These are phyloP conservation scores for Fusarium pseudograminearum DNA, from an alignment of 2,329 filamentous ascomycete species.

Conservation along the genomic window DNA sequence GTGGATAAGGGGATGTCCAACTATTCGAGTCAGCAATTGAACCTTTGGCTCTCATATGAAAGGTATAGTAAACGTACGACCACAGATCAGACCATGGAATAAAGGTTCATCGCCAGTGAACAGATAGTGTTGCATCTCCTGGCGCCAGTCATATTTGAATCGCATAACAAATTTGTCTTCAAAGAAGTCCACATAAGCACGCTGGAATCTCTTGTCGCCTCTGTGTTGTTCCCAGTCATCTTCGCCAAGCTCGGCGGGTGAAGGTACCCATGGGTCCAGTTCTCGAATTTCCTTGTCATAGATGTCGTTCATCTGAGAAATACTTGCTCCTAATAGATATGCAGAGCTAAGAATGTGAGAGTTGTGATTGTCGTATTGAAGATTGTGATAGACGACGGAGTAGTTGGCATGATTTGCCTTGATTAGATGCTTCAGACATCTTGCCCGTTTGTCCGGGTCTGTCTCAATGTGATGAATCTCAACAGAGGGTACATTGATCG, in stretches of 20 bases:
- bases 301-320: conserved; percentile 78
- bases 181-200: conserved; percentile 94
- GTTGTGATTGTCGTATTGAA: conserved; percentile 84
- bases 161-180: conserved; percentile 85
- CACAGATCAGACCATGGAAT: conserved; percentile 82
- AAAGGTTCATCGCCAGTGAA: conserved; percentile 80
- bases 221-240: conserved; percentile 90
- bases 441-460: conserved; percentile 79
- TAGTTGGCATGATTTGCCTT: conserved; percentile 93
- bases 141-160: conserved; percentile 86
- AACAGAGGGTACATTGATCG: conserved; percentile 73
- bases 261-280: conserved; percentile 84
- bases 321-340: conserved; percentile 83
- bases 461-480: conserved; percentile 84
- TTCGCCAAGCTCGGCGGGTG: conserved; percentile 84
- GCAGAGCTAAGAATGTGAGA: conserved; percentile 86
- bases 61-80: conserved; percentile 67
- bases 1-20: conserved; percentile 93
- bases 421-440: conserved; percentile 89
- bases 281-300: conserved; percentile 81
- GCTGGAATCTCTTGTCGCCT: conserved; percentile 83
- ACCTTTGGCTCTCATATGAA: not conserved
- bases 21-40: conserved; percentile 57
- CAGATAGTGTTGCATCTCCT: conserved; percentile 80
- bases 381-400: conserved; percentile 81